Evolutionary conservation across 345 rosid genomes (phyloP).

Genomic region (Boechera stricta): DNA sequence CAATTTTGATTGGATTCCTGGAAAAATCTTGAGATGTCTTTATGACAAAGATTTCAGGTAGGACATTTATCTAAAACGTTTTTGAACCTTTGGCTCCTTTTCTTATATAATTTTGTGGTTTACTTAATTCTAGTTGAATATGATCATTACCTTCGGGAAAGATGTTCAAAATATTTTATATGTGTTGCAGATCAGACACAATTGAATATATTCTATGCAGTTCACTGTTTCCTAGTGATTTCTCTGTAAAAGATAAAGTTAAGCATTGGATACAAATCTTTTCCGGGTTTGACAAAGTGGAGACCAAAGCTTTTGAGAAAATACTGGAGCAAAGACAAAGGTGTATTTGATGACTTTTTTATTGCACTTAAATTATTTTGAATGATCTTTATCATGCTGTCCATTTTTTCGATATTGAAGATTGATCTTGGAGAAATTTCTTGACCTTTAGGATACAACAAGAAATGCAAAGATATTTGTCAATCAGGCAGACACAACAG

Average conservation of each 20-base stretch:
- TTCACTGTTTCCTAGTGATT: conserved; percentile 69
- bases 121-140: conserved; percentile 11
- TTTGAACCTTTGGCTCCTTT: conserved; percentile 1
- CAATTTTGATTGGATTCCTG: conserved; percentile 95
- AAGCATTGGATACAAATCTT: conserved; percentile 80
- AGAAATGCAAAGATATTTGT: conserved; percentile 91
- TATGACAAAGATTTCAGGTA: conserved; percentile 97
- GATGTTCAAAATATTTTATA: conserved; percentile 2
- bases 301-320: conserved; percentile 86
- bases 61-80: conserved; percentile 19
- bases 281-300: conserved; percentile 81
- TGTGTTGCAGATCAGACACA: conserved; percentile 82
- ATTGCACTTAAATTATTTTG: conserved; percentile 30
- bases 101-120: conserved; percentile 5
- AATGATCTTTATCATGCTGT: conserved; percentile 25
- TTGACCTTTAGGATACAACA: conserved; percentile 87
- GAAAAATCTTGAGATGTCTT: conserved; percentile 88
- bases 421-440: conserved; percentile 51
- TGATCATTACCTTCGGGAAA: background rate
- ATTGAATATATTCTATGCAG: conserved; percentile 75
- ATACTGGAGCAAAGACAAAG: conserved; percentile 96
- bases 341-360: conserved; percentile 47
- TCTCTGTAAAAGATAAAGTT: conserved; percentile 68
- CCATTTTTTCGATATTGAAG: conserved; percentile 44
- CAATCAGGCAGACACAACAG: conserved; percentile 84